A percentile compares a stretch with the other conserved stretches of the same genome.
These are phyloP conservation scores for Liriodendron chinense DNA, from an alignment of 164 flowering plant genomes.

Conservation along the genomic window DNA sequence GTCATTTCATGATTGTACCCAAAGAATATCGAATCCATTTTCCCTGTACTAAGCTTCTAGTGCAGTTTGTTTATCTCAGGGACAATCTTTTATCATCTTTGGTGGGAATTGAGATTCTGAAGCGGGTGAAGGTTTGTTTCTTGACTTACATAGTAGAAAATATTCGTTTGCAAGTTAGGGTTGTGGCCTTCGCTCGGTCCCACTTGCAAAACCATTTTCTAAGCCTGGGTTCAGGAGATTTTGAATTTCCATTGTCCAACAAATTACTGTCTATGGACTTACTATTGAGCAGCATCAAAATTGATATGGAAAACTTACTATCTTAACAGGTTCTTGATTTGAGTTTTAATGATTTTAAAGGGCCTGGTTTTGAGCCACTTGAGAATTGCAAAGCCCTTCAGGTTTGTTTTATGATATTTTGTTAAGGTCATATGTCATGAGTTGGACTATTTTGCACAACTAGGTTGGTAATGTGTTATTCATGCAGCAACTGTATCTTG, in stretches of 20 bases:
- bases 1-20: background rate
- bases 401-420: conserved; percentile 36
- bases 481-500: conserved; percentile 94
- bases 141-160: background rate
- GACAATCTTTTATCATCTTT: conserved; percentile 88
- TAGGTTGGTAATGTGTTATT: conserved; percentile 16
- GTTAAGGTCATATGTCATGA: background rate
- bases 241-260: background rate
- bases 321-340: conserved; percentile 88
- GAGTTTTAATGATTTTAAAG: conserved; percentile 97
- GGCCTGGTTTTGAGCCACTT: conserved; percentile 98
- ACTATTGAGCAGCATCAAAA: background rate
- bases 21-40: background rate
- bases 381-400: conserved; percentile 88
- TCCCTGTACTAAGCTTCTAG: background rate
- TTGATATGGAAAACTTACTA: conserved; percentile 2
- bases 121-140: conserved; percentile 80
- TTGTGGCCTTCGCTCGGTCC: background rate
- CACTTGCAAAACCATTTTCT: background rate
- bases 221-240: background rate
- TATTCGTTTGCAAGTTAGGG: background rate
- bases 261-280: background rate
- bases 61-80: conserved; percentile 98
- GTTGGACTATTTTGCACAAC: background rate
- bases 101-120: conserved; percentile 92